phyloP scores from a whole-genome alignment of 1,284 basidiomycete genomes.

The Austroboletus niveus region DNA sequence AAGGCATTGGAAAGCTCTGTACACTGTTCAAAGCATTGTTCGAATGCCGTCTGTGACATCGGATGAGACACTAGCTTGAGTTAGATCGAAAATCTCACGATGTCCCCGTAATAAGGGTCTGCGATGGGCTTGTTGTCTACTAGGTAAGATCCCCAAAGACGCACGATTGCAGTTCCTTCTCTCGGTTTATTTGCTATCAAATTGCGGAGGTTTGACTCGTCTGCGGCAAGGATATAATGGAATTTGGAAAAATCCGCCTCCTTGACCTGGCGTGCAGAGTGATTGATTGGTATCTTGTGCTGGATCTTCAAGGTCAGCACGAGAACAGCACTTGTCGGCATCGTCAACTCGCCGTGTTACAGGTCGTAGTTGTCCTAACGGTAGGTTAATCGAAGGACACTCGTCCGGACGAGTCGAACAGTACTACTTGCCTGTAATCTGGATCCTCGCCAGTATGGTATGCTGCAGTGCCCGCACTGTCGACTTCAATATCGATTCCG shows the following conservation, averaged over 20 bases:
- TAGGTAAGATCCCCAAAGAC: slow-evolving; percentile 73
- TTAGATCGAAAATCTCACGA: slow-evolving; percentile 38
- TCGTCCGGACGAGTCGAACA: too few relatives aligned
- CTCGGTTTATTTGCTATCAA: slow-evolving; percentile 54
- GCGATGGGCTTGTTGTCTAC: slow-evolving; percentile 57
- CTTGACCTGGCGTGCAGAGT: slow-evolving; percentile 57
- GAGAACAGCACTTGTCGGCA: neutral
- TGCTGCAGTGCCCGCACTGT: slow-evolving; percentile 70
- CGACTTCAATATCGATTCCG: slow-evolving; percentile 60
- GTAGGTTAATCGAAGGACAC: too few relatives aligned
- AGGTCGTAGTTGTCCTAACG: slow-evolving; percentile 56
- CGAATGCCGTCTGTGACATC: slow-evolving; percentile 44
- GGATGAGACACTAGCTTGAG: neutral
- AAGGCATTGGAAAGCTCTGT: slow-evolving; percentile 69
- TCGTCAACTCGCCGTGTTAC: slow-evolving; percentile 49
- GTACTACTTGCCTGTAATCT: slow-evolving; percentile 57
- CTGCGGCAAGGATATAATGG: slow-evolving; percentile 71
- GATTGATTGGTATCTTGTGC: slow-evolving; percentile 60
- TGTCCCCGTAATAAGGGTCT: slow-evolving; percentile 75
- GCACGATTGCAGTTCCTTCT: slow-evolving; percentile 54
- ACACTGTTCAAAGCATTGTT: slow-evolving; percentile 64
- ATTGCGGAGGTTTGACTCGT: slow-evolving; percentile 61
- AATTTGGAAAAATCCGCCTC: slow-evolving; percentile 61
- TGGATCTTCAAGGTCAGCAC: slow-evolving; percentile 25
- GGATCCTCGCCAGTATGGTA: slow-evolving; percentile 75